phyloP scores from a whole-genome alignment of 2,329 filamentous ascomycete genomes.

The Dactylellina haptotyla region DNA sequence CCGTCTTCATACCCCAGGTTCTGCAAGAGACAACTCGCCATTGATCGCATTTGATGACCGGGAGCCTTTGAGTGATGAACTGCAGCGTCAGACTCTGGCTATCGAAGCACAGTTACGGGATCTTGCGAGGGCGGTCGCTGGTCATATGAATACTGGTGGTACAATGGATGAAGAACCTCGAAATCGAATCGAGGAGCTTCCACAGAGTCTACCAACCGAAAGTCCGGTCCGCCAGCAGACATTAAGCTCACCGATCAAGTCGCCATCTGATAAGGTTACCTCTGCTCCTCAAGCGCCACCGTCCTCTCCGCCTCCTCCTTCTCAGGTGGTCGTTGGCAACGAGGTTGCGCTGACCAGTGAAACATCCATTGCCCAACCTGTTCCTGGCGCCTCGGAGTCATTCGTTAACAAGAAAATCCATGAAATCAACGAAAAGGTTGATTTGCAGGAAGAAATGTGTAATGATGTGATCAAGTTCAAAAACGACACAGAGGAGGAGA shows the following conservation, averaged over 20 bases:
- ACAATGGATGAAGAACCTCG: conserved; percentile 29
- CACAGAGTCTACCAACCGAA: conserved; percentile 44
- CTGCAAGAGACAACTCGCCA: conserved; percentile 27
- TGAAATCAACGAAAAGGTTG: conserved; percentile 48
- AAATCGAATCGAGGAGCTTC: conserved; percentile 45
- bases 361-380: background rate
- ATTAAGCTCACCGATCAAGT: conserved; percentile 17
- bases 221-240: conserved; percentile 9
- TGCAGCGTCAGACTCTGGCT: conserved; percentile 39
- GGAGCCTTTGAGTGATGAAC: conserved; percentile 41
- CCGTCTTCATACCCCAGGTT: conserved; percentile 15
- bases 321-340: background rate
- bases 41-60: conserved; percentile 44
- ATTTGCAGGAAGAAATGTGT: conserved; percentile 50
- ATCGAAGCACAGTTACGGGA: conserved; percentile 38
- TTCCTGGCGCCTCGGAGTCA: conserved; percentile 20
- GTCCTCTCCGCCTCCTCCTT: conserved; percentile 5
- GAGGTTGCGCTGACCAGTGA: conserved; percentile 1
- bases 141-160: conserved; percentile 10
- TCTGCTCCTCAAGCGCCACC: background rate
- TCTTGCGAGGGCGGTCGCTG: conserved; percentile 35
- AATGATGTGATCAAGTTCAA: conserved; percentile 50
- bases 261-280: background rate
- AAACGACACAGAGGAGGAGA: conserved; percentile 45
- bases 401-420: conserved; percentile 43